Conservation (phyloP, 768 basidiomycete species). For the Tricholoma saponaceum region DNA sequence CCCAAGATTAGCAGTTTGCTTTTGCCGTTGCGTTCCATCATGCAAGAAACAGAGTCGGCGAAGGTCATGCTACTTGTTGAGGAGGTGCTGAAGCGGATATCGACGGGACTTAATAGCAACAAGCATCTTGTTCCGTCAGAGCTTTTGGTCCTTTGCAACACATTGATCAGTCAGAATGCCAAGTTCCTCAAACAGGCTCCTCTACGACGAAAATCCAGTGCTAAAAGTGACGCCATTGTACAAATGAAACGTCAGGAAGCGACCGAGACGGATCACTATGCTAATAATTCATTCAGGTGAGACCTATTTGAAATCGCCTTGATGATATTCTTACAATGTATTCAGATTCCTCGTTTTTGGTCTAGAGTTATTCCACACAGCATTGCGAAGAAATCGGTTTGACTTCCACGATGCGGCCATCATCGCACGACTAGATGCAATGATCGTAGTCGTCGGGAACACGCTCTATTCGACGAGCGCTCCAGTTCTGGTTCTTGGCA, state of each 20-base stretch:
- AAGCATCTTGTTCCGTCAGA: conserved; percentile 62
- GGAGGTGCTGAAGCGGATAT: conserved; percentile 80
- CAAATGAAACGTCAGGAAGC: conserved; percentile 68
- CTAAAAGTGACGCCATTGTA: conserved; percentile 61
- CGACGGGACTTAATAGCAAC: conserved; percentile 84
- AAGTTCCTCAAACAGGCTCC: conserved; percentile 70
- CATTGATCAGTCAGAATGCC: conserved; percentile 88
- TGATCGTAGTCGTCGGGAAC: conserved; percentile 86
- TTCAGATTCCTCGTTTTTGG: conserved; percentile 86
- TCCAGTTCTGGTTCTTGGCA: conserved; percentile 66
- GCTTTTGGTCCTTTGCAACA: conserved; percentile 79
- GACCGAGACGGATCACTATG: conserved; percentile 62
- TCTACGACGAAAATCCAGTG: conserved; percentile 29
- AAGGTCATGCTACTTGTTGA: conserved; percentile 84
- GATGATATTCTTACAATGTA: conserved; percentile 4
- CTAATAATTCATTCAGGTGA: conserved; percentile 85
- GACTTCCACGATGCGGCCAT: conserved; percentile 74
- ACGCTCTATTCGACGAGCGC: conserved; percentile 83
- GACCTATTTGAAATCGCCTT: not conserved
- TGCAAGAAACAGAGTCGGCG: conserved; percentile 79
- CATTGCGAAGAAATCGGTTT: conserved; percentile 81
- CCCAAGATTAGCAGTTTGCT: conserved; percentile 72
- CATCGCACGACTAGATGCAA: conserved; percentile 79
- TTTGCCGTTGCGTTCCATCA: conserved; percentile 73
- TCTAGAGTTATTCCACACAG: conserved; percentile 85